Evolutionary conservation across 2,329 filamentous ascomycete genomes (phyloP).

Genomic region (Phialocephala subalpina): DNA sequence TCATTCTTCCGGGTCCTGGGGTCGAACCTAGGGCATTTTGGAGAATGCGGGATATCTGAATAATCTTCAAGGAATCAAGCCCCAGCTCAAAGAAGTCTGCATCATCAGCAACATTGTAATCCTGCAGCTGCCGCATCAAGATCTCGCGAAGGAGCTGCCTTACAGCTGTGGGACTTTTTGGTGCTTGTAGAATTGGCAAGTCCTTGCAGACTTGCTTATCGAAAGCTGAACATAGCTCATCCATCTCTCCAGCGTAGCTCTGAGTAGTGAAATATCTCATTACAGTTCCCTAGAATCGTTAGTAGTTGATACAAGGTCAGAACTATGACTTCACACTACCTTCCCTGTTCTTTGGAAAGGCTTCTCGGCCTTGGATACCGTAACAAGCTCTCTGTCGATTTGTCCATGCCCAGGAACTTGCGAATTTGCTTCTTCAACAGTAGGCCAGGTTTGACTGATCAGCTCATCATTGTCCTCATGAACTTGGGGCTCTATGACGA

Average conservation of each 20-base stretch:
- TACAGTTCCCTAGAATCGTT: not conserved
- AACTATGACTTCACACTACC: conserved; percentile 24
- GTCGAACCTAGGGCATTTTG: not conserved
- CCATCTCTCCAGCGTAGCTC: not conserved
- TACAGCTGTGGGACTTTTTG: not conserved
- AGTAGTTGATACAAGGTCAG: not conserved
- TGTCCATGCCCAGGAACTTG: conserved; percentile 41
- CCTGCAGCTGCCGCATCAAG: no score
- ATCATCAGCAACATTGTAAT: not conserved
- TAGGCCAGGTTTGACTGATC: conserved; percentile 44
- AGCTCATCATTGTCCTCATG: conserved; percentile 15
- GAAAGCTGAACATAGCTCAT: not conserved
- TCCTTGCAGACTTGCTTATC: not conserved
- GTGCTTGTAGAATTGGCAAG: not conserved
- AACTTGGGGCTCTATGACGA: conserved; percentile 22
- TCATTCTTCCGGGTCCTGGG: not conserved
- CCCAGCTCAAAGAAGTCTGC: not conserved
- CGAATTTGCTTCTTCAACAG: conserved; percentile 44
- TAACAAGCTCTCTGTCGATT: conserved; percentile 41
- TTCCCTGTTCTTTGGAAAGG: conserved; percentile 48
- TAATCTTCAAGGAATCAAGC: not conserved
- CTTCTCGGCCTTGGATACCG: conserved; percentile 43
- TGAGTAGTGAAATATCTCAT: not conserved
- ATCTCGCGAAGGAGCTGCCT: not conserved
- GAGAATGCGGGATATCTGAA: not conserved